phyloP scores from a whole-genome alignment of 768 basidiomycete species.

The Auricularia cornea region DNA sequence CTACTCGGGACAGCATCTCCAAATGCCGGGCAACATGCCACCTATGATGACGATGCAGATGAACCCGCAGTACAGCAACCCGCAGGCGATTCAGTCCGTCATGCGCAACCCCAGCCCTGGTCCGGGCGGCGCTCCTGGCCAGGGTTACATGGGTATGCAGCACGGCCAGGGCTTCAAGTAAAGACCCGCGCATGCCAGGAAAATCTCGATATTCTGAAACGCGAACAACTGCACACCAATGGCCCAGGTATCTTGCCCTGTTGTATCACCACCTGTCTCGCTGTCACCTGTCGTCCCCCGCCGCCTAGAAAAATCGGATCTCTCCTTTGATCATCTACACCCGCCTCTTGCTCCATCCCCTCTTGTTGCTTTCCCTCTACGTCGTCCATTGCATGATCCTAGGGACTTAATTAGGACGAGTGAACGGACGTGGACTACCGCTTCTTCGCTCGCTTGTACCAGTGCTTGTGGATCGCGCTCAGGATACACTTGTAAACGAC shows the following conservation, averaged over 20 bases:
- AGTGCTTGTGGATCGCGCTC: background rate
- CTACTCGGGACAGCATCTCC: slow-evolving; percentile 37
- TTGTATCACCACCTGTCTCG: slow-evolving; percentile 4
- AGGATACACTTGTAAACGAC: background rate
- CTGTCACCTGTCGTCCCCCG: slow-evolving; percentile 7
- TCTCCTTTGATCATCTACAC: too few species aligned
- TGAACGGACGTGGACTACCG: slow-evolving; percentile 50
- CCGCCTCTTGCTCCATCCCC: too few species aligned
- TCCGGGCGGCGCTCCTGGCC: slow-evolving; percentile 21
- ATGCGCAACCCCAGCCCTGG: slow-evolving; percentile 74
- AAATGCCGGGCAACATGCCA: slow-evolving; percentile 37
- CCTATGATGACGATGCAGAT: slow-evolving; percentile 59
- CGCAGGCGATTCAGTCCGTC: slow-evolving; percentile 73
- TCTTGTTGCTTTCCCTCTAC: background rate
- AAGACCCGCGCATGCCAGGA: background rate
- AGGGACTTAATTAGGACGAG: slow-evolving; percentile 32
- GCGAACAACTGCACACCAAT: too few species aligned
- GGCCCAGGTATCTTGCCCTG: too few species aligned
- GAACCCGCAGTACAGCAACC: slow-evolving; percentile 44
- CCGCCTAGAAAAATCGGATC: too few species aligned
- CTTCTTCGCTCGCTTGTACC: slow-evolving; percentile 44
- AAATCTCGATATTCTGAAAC: too few species aligned
- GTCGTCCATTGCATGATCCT: background rate
- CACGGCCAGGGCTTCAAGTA: background rate
- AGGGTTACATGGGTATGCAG: background rate